These are phyloP conservation scores for Cryptosporidium baileyi DNA, from an alignment of 169 alveolate species.

Conservation along the genomic window DNA sequence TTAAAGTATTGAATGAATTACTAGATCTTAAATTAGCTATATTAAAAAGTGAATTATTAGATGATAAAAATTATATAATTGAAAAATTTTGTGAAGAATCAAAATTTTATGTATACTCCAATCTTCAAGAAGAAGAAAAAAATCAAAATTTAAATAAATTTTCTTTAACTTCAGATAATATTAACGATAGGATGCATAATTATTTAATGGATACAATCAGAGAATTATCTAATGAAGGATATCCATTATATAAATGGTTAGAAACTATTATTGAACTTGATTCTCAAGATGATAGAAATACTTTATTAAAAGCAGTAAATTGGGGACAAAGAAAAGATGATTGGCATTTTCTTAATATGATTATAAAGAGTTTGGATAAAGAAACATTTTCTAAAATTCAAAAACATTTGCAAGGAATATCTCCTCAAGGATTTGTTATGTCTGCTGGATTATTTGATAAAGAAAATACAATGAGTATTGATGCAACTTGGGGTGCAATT, in stretches of 20 bases:
- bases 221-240: slow-evolving; percentile 50
- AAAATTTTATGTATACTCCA: slow-evolving; percentile 37
- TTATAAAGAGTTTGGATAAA: slow-evolving; percentile 6
- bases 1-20: slow-evolving; percentile 33
- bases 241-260: slow-evolving; percentile 52
- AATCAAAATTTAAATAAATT: not conserved
- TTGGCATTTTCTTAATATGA: slow-evolving; percentile 35
- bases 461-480: slow-evolving; percentile 23
- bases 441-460: slow-evolving; percentile 50
- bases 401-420: slow-evolving; percentile 43
- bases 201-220: slow-evolving; percentile 13
- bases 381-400: slow-evolving; percentile 37
- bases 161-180: not conserved
- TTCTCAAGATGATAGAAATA: not conserved
- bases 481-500: slow-evolving; percentile 70
- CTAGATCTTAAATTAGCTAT: slow-evolving; percentile 21
- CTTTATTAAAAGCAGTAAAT: slow-evolving; percentile 29
- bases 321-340: slow-evolving; percentile 57
- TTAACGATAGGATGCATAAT: not conserved
- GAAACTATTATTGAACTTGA: not conserved
- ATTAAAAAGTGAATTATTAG: slow-evolving; percentile 15
- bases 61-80: slow-evolving; percentile 24
- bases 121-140: not conserved
- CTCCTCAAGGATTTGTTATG: slow-evolving; percentile 56
- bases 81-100: slow-evolving; percentile 57